phyloP scores from a whole-genome alignment of 2,329 filamentous ascomycete genomes.

The Hymenoscyphus scutula region DNA sequence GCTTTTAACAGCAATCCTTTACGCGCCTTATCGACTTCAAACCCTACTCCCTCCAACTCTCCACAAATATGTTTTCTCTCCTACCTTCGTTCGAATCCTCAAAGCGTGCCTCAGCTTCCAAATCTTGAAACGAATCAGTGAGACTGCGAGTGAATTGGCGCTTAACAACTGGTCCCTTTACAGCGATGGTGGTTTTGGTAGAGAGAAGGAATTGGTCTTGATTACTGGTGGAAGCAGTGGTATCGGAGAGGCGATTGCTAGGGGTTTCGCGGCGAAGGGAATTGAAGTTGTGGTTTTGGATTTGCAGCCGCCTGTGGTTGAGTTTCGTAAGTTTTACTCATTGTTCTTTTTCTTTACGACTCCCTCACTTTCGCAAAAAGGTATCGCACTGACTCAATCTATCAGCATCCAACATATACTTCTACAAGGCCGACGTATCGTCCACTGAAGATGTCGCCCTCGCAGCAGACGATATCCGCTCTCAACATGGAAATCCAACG shows the following conservation, averaged over 20 bases:
- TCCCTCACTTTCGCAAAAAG: not conserved
- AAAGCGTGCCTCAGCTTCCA: constrained; percentile 48
- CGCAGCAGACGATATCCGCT: constrained; percentile 52
- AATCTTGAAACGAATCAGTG: constrained; percentile 47
- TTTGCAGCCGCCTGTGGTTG: constrained; percentile 62
- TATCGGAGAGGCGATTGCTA: constrained; percentile 66
- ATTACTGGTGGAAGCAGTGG: constrained; percentile 73
- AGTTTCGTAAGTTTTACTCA: constrained; percentile 46
- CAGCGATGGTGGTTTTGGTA: constrained; percentile 54
- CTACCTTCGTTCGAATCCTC: constrained; percentile 21
- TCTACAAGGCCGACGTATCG: constrained; percentile 69
- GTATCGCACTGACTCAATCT: not conserved
- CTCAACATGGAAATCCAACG: constrained; percentile 60
- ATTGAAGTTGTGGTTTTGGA: constrained; percentile 72
- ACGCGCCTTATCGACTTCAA: constrained; percentile 27
- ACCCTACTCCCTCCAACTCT: constrained; percentile 23
- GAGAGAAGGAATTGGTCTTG: constrained; percentile 64
- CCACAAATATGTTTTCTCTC: constrained; percentile 21
- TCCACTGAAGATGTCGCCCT: constrained; percentile 51
- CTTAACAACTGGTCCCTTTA: constrained; percentile 45
- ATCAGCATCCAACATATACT: constrained; percentile 51
- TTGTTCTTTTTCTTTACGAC: not conserved
- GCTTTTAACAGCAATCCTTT: constrained; percentile 28
- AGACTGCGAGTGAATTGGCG: constrained; percentile 49
- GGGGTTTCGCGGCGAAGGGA: constrained; percentile 60